Conservation (phyloP, 164 flowering plant species). For the Akebia trifoliata region DNA sequence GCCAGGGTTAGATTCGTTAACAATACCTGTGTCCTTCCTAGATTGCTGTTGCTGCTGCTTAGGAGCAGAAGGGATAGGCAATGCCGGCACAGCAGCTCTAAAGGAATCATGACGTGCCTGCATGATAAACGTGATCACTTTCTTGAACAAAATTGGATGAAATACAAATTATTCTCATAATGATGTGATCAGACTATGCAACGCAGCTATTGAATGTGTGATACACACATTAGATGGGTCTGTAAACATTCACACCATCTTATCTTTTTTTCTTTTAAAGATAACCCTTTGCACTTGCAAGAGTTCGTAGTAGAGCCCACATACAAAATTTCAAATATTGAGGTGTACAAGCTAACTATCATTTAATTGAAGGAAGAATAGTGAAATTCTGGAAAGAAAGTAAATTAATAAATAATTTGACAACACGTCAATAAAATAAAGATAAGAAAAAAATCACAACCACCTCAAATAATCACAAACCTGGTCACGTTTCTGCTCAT, state of each 20-base stretch:
- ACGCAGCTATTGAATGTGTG: too few species aligned
- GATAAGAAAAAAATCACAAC: neutral
- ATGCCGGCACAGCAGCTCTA: slow-evolving; percentile 36
- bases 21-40: slow-evolving; percentile 32
- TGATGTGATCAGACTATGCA: neutral
- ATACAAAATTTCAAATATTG: too few species aligned
- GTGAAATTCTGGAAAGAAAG: too few species aligned
- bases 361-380: too few species aligned
- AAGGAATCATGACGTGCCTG: slow-evolving; percentile 64
- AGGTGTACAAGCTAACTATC: too few species aligned
- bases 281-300: too few species aligned
- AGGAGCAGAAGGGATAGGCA: slow-evolving; percentile 51
- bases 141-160: neutral
- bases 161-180: neutral
- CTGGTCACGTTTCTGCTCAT: slow-evolving; percentile 88
- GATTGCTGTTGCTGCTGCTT: slow-evolving; percentile 53
- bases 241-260: too few species aligned
- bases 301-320: too few species aligned
- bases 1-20: slow-evolving; percentile 34
- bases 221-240: too few species aligned
- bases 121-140: slow-evolving; percentile 5
- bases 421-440: too few species aligned
- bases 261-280: too few species aligned
- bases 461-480: slow-evolving; percentile 30
- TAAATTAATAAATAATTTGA: too few species aligned